Percentiles rank a stretch among this genome's conserved stretches.
Evolutionary conservation across 257 asterid genomes (phyloP).

Genomic region (Solanum dulcamara): DNA sequence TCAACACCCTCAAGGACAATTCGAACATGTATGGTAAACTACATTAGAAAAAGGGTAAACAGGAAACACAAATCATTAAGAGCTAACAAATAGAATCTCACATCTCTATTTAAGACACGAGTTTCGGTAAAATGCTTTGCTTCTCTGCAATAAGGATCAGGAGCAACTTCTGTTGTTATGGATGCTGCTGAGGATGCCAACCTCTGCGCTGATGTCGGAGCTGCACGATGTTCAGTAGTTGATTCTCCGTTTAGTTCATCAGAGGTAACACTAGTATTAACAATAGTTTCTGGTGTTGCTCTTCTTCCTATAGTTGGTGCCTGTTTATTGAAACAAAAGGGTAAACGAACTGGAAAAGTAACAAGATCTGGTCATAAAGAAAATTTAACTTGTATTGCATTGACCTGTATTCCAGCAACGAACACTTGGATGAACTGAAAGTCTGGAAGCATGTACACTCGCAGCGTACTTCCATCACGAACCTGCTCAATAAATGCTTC

Average conservation of each 20-base stretch:
- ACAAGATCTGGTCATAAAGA: neutral
- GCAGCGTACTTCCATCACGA: slow-evolving; percentile 94
- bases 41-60: neutral
- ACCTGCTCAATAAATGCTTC: slow-evolving; percentile 91
- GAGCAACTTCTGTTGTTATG: slow-evolving; percentile 50
- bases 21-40: slow-evolving; percentile 53
- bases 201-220: slow-evolving; percentile 86
- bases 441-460: slow-evolving; percentile 87
- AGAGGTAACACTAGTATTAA: slow-evolving; percentile 32
- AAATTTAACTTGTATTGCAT: neutral
- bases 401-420: slow-evolving; percentile 89
- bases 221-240: slow-evolving; percentile 39
- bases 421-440: slow-evolving; percentile 84
- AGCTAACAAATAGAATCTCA: slow-evolving; percentile 18
- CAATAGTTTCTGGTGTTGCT: slow-evolving; percentile 39
- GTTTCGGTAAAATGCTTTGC: slow-evolving; percentile 93
- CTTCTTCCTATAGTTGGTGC: slow-evolving; percentile 91
- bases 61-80: neutral
- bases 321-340: slow-evolving; percentile 21
- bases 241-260: slow-evolving; percentile 64
- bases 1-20: slow-evolving; percentile 94
- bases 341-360: neutral
- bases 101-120: slow-evolving; percentile 92
- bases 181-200: slow-evolving; percentile 57
- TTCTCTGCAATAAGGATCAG: slow-evolving; percentile 88